phyloP scores from a whole-genome alignment of 192 early-diverging fungal genomes.

The Coemansia sp. region DNA sequence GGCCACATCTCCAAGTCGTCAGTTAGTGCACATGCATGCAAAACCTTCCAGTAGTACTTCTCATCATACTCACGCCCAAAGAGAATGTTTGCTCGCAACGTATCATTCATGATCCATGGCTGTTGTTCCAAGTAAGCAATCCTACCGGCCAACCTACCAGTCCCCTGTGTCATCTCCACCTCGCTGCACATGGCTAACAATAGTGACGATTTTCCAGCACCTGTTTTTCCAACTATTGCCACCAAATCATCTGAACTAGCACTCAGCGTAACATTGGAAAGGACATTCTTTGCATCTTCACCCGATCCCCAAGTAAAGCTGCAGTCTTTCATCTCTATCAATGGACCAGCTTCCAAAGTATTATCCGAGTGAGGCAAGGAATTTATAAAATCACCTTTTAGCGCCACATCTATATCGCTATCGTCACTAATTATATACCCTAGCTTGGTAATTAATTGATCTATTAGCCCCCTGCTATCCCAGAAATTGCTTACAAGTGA shows the following conservation, averaged over 20 bases:
- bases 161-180: conserved; percentile 33
- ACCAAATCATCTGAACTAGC: conserved; percentile 45
- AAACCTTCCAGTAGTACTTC: no score
- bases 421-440: neutral
- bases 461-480: neutral
- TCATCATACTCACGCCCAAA: no score
- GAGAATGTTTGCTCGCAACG: no score
- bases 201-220: conserved; percentile 63
- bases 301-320: conserved; percentile 15
- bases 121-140: no score
- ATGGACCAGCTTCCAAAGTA: neutral
- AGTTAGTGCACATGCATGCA: no score
- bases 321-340: conserved; percentile 12
- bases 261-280: conserved; percentile 8
- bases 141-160: conserved; percentile 19
- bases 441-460: neutral
- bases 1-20: no score
- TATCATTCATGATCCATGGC: no score
- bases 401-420: conserved; percentile 6
- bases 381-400: conserved; percentile 20
- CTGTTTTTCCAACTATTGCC: conserved; percentile 60
- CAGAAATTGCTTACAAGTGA: no score
- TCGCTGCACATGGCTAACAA: conserved; percentile 61
- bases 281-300: neutral
- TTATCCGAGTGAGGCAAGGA: conserved; percentile 8